A percentile compares a stretch with the other conserved stretches of the same genome.
Conservation (phyloP, 225 moss, liverwort and hornwort species). For the Thuidium tamariscinum region DNA sequence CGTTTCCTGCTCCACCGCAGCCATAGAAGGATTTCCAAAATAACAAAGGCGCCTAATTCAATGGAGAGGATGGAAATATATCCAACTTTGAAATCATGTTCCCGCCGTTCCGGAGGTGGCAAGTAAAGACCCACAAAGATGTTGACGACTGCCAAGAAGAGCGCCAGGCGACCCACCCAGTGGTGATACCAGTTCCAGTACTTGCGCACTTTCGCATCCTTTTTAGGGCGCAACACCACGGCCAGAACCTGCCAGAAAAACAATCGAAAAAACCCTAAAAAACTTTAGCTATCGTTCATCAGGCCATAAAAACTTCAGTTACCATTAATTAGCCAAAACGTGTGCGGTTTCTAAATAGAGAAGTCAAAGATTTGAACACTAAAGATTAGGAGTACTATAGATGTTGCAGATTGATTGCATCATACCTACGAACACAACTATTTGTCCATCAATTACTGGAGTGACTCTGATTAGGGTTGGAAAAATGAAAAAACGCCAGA, state of each 20-base stretch:
- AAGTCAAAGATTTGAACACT: not conserved
- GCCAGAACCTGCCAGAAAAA: conserved; percentile 46
- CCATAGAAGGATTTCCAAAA: conserved; percentile 40
- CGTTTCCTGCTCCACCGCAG: conserved; percentile 7
- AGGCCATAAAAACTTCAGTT: not conserved
- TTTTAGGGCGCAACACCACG: conserved; percentile 44
- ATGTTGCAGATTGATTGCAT: not conserved
- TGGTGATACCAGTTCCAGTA: conserved; percentile 79
- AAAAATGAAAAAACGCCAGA: not conserved
- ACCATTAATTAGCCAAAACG: not conserved
- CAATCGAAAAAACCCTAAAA: no score
- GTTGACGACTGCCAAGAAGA: conserved; percentile 43
- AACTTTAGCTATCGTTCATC: not conserved
- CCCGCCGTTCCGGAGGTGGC: not conserved
- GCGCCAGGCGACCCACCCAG: conserved; percentile 48
- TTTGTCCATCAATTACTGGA: not conserved
- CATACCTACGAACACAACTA: not conserved
- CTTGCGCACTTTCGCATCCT: conserved; percentile 55
- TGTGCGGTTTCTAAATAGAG: not conserved
- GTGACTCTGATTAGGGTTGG: not conserved
- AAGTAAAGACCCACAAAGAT: conserved; percentile 54
- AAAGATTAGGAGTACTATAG: not conserved
- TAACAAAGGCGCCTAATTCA: conserved; percentile 10
- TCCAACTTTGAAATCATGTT: conserved; percentile 9
- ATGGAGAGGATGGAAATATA: conserved; percentile 26